phyloP scores from a whole-genome alignment of 805 yeast species.

The Candida takata region DNA sequence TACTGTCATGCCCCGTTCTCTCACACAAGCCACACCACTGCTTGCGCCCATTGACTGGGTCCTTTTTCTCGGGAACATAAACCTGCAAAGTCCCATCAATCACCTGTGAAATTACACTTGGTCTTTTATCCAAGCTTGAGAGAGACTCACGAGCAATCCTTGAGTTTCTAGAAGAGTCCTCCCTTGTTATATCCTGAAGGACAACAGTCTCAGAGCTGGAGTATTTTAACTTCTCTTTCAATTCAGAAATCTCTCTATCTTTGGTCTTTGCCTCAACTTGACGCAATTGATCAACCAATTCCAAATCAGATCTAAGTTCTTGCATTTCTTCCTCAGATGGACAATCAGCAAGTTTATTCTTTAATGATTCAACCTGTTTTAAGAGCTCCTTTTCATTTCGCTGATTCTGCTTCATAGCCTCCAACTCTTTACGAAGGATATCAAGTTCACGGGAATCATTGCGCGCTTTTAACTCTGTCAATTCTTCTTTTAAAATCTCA shows the following conservation, averaged over 20 bases:
- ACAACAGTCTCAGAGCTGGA: neutral
- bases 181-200: conserved; percentile 1
- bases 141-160: neutral
- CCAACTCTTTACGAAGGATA: conserved; percentile 4
- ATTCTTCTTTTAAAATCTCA: conserved; percentile 19
- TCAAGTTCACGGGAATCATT: conserved; percentile 4
- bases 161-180: neutral
- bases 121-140: conserved; percentile 11
- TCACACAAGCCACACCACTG: conserved; percentile 95
- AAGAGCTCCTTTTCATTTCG: conserved; percentile 23
- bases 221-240: conserved; percentile 14
- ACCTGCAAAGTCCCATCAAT: conserved; percentile 37
- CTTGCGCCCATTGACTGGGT: conserved; percentile 67
- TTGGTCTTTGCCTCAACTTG: conserved; percentile 24
- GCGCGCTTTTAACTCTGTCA: conserved; percentile 10
- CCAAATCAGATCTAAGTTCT: conserved; percentile 40
- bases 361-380: conserved; percentile 16
- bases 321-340: conserved; percentile 34
- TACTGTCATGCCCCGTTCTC: conserved; percentile 78
- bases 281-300: conserved; percentile 30
- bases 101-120: conserved; percentile 22
- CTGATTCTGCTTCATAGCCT: conserved; percentile 2
- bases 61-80: conserved; percentile 43
- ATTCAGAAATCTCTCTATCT: conserved; percentile 18
- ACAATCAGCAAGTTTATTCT: conserved; percentile 25